Conservation (phyloP, 768 basidiomycete species). For the Erythrobasidium yunnanense region DNA sequence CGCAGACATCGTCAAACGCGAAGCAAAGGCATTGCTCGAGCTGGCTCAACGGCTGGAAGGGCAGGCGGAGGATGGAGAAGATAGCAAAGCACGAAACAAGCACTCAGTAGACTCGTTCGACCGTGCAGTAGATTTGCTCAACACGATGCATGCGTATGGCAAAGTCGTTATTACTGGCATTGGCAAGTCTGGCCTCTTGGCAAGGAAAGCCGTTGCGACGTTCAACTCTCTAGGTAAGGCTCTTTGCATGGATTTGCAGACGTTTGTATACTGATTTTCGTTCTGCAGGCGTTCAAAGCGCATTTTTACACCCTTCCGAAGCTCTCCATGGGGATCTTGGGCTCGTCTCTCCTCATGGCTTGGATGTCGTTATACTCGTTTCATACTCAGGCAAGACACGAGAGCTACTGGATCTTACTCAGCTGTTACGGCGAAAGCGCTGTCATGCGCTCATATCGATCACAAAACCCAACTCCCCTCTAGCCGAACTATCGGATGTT, state of each 20-base stretch:
- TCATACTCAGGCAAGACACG: constrained; percentile 38
- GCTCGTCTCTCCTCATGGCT: constrained; percentile 28
- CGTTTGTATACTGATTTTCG: not conserved
- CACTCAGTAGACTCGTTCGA: constrained; percentile 18
- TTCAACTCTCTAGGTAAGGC: constrained; percentile 36
- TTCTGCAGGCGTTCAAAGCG: constrained; percentile 33
- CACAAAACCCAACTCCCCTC: constrained; percentile 32
- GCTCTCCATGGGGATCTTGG: constrained; percentile 39
- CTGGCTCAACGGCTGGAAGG: constrained; percentile 34
- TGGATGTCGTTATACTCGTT: constrained; percentile 36
- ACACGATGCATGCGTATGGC: constrained; percentile 29
- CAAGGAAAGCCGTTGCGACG: constrained; percentile 37
- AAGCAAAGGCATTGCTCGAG: constrained; percentile 37
- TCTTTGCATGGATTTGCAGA: not conserved
- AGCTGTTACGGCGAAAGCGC: constrained; percentile 31
- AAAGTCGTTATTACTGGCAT: constrained; percentile 36
- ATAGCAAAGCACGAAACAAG: not conserved
- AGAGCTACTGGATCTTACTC: constrained; percentile 37
- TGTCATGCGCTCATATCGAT: constrained; percentile 34
- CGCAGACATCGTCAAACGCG: constrained; percentile 31
- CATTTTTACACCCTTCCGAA: constrained; percentile 37
- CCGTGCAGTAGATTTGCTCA: constrained; percentile 27
- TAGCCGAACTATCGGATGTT: constrained; percentile 31
- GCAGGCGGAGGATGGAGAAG: not conserved
- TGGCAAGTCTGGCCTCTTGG: constrained; percentile 37